phyloP scores from a whole-genome alignment of 352 stramenopile species.

The Phytophthora pseudosyringae region DNA sequence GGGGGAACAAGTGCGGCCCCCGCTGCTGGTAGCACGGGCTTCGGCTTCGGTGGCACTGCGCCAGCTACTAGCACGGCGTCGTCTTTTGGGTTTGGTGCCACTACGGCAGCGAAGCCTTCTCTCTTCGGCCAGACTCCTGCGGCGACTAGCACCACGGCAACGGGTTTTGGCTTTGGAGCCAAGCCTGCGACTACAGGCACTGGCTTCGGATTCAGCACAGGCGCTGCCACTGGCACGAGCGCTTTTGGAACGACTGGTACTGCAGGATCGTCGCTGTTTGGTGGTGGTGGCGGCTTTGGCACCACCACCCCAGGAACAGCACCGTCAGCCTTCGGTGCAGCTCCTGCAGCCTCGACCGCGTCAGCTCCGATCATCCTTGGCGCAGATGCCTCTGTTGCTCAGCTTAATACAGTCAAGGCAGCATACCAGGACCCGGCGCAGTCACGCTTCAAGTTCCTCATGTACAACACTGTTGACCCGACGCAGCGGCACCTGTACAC shows the following conservation, averaged over 20 bases:
- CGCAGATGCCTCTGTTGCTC: constrained; percentile 76
- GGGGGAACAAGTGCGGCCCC: constrained; percentile 25
- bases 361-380: constrained; percentile 76
- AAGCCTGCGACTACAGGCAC: constrained; percentile 33
- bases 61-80: constrained; percentile 29
- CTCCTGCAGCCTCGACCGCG: constrained; percentile 44
- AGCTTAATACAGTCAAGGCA: constrained; percentile 84
- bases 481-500: constrained; percentile 82
- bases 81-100: constrained; percentile 44
- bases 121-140: constrained; percentile 55
- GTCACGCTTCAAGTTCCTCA: constrained; percentile 90
- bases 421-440: constrained; percentile 85
- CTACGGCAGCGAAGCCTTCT: constrained; percentile 48
- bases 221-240: constrained; percentile 22
- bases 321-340: constrained; percentile 37
- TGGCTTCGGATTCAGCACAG: constrained; percentile 45
- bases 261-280: constrained; percentile 37
- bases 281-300: constrained; percentile 47
- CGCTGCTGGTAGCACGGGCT: constrained; percentile 31
- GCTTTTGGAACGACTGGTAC: constrained; percentile 24
- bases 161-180: constrained; percentile 44
- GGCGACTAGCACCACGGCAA: constrained; percentile 28
- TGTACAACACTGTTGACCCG: constrained; percentile 90
- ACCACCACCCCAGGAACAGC: constrained; percentile 22
- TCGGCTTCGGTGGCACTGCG: constrained; percentile 49